A percentile compares a stretch with the other conserved stretches of the same genome.
Conservation (phyloP, 2,329 filamentous ascomycete genomes). For the Exserohilum rostratum region DNA sequence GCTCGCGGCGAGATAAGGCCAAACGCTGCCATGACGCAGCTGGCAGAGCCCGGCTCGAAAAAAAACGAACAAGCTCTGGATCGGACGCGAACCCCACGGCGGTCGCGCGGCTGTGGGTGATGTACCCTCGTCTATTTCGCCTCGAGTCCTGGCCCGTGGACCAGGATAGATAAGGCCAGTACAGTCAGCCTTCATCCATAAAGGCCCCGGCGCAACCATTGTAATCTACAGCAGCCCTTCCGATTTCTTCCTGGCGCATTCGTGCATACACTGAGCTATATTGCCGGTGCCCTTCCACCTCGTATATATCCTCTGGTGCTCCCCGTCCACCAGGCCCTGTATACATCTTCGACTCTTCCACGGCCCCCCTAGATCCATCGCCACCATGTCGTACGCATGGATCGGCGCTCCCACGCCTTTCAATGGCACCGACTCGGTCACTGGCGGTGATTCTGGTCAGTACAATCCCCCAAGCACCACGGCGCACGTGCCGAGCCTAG, state of each 20-base stretch:
- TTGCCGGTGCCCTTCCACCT: slow-evolving; percentile 35
- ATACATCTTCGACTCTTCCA: slow-evolving; percentile 14
- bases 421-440: slow-evolving; percentile 63
- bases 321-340: slow-evolving; percentile 8
- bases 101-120: slow-evolving; percentile 35
- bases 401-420: slow-evolving; percentile 53
- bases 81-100: slow-evolving; percentile 48
- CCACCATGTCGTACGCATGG: slow-evolving; percentile 57
- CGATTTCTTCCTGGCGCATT: slow-evolving; percentile 36
- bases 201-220: slow-evolving; percentile 39
- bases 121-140: slow-evolving; percentile 46
- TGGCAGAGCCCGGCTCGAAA: slow-evolving; percentile 25
- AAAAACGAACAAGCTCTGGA: slow-evolving; percentile 43
- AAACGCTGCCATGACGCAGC: slow-evolving; percentile 35
- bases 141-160: slow-evolving; percentile 40
- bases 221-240: slow-evolving; percentile 38
- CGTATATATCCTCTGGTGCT: slow-evolving; percentile 8
- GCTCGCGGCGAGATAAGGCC: slow-evolving; percentile 36
- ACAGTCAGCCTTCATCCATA: slow-evolving; percentile 43
- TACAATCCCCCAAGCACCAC: slow-evolving; percentile 32
- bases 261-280: slow-evolving; percentile 26
- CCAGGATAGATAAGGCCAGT: slow-evolving; percentile 47
- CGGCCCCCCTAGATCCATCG: slow-evolving; percentile 15
- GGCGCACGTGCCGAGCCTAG: slow-evolving; percentile 29
- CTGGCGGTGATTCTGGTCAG: slow-evolving; percentile 81